A percentile compares a stretch with the other conserved stretches of the same genome.
Evolutionary conservation across 371 early-diverging fungal species (phyloP).

Genomic region (Mucor mucedo): DNA sequence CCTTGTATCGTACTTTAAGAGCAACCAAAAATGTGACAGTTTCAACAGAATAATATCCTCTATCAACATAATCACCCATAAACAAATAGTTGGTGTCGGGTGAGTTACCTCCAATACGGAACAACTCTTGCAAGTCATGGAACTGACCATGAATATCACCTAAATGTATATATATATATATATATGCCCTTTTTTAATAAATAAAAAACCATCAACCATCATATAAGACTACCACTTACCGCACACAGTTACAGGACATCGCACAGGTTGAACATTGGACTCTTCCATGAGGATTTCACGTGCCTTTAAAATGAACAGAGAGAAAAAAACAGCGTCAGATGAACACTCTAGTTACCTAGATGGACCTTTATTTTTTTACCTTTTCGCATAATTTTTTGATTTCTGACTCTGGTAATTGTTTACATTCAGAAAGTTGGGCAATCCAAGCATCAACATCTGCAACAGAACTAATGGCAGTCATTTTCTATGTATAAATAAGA

Average conservation of each 20-base stretch:
- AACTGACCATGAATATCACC: constrained; percentile 99
- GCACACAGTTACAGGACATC: constrained; percentile 97
- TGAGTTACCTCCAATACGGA: constrained; percentile 97
- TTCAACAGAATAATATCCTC: constrained; percentile 99
- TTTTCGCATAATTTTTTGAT: constrained; percentile 97
- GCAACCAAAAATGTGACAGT: constrained; percentile 94
- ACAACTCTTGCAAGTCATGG: constrained; percentile 97
- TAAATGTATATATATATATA: constrained; percentile 15
- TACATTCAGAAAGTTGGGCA: constrained; percentile 85
- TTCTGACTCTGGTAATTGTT: constrained; percentile 90
- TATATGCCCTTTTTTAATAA: background rate
- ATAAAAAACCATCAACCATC: background rate
- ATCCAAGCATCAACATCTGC: constrained; percentile 88
- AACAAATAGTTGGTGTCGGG: constrained; percentile 98
- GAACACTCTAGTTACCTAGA: background rate
- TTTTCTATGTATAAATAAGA: constrained; percentile 5
- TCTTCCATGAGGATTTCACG: constrained; percentile 93
- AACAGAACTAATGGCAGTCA: constrained; percentile 52
- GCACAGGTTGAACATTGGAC: constrained; percentile 95
- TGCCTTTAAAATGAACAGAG: constrained; percentile 59
- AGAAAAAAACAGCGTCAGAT: constrained; percentile 1
- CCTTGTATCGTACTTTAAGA: constrained; percentile 96
- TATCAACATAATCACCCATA: constrained; percentile 99
- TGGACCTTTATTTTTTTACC: constrained; percentile 42
- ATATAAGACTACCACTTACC: constrained; percentile 50